phyloP scores from a whole-genome alignment of 352 stramenopile genomes.

The Elongisporangium anandrum region DNA sequence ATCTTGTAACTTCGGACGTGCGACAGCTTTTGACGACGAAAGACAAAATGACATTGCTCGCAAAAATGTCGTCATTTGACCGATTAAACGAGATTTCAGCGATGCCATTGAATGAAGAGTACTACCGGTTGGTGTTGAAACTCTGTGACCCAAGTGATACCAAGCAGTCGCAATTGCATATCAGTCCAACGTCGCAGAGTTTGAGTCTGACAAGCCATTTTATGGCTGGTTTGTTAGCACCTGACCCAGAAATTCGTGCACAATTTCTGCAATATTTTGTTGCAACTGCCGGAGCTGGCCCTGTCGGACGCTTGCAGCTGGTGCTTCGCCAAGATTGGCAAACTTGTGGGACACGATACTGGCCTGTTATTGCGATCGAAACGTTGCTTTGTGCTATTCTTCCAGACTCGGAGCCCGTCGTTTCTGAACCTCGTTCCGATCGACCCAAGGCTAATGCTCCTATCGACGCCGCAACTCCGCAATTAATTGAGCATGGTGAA shows the following conservation, averaged over 20 bases:
- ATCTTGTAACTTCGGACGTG: slow-evolving; percentile 48
- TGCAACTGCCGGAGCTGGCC: slow-evolving; percentile 26
- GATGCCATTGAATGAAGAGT: slow-evolving; percentile 74
- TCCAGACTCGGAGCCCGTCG: slow-evolving; percentile 7
- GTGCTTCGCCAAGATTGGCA: slow-evolving; percentile 86
- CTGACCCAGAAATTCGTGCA: slow-evolving; percentile 48
- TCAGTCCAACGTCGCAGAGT: slow-evolving; percentile 53
- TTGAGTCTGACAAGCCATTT: slow-evolving; percentile 75
- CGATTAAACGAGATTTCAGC: slow-evolving; percentile 83
- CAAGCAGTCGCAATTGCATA: slow-evolving; percentile 70
- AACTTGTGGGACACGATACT: slow-evolving; percentile 79
- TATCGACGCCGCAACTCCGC: not conserved
- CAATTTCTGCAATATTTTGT: slow-evolving; percentile 80
- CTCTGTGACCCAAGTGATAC: slow-evolving; percentile 64
- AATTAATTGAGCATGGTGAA: slow-evolving; percentile 10
- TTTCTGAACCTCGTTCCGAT: slow-evolving; percentile 3
- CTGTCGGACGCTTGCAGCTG: slow-evolving; percentile 53
- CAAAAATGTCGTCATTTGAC: slow-evolving; percentile 85
- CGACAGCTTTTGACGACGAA: slow-evolving; percentile 78
- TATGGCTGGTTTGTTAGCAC: slow-evolving; percentile 74
- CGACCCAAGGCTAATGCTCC: not conserved
- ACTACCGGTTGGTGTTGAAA: slow-evolving; percentile 73
- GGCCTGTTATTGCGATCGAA: slow-evolving; percentile 78
- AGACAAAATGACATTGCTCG: slow-evolving; percentile 85
- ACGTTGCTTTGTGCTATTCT: slow-evolving; percentile 53